A percentile compares a stretch with the other conserved stretches of the same genome.
phyloP scores from a whole-genome alignment of 2,329 filamentous ascomycete species.

The Fonsecaea pedrosoi region DNA sequence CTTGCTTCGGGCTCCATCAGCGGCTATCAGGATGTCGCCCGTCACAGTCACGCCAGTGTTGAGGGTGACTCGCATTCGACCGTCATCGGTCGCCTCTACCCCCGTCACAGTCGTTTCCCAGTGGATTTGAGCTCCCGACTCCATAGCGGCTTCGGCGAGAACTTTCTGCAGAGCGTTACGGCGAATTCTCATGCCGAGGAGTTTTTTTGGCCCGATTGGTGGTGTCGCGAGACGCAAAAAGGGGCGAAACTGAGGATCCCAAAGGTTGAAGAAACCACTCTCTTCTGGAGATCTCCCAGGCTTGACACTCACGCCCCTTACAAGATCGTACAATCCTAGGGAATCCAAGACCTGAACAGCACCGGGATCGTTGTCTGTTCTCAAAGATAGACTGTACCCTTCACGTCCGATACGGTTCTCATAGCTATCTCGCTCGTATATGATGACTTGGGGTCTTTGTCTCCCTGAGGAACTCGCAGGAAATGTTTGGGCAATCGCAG shows the following conservation, averaged over 20 bases:
- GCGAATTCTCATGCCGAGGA: conserved; percentile 33
- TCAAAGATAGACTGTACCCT: conserved; percentile 42
- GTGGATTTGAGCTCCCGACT: conserved; percentile 34
- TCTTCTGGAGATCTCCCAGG: conserved; percentile 1
- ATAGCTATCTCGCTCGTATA: conserved; percentile 53
- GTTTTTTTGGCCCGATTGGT: conserved; percentile 10
- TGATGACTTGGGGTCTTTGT: conserved; percentile 44
- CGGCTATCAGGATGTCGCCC: conserved; percentile 53
- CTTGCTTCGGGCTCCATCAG: conserved; percentile 56
- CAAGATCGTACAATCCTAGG: conserved; percentile 39
- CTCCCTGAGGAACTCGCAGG: conserved; percentile 34
- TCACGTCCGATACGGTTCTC: conserved; percentile 41
- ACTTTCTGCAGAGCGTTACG: conserved; percentile 35
- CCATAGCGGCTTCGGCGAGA: conserved; percentile 38
- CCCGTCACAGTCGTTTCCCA: conserved; percentile 30
- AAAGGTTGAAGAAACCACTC: conserved; percentile 35
- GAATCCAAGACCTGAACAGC: conserved; percentile 41
- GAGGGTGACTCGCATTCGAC: conserved; percentile 23
- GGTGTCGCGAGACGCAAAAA: conserved; percentile 4
- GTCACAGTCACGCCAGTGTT: conserved; percentile 21
- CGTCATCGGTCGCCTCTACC: conserved; percentile 25
- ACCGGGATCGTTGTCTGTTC: conserved; percentile 37
- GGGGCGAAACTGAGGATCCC: conserved; percentile 32
- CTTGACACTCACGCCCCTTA: conserved; percentile 34
- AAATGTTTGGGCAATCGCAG: conserved; percentile 52